Evolutionary conservation across 2,329 filamentous ascomycete species (phyloP).

Genomic region (Rachicladosporium sp.): DNA sequence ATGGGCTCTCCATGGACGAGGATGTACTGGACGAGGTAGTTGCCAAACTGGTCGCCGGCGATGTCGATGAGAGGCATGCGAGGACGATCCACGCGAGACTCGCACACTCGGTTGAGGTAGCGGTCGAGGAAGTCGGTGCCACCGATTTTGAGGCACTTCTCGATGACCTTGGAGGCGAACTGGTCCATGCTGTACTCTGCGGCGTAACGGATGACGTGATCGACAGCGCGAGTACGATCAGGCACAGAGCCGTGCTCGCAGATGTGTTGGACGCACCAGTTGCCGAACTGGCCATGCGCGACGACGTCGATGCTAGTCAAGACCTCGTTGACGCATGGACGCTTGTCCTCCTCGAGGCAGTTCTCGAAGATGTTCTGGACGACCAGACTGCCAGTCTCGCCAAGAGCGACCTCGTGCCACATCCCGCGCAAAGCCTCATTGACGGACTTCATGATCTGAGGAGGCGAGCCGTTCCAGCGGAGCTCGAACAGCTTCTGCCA

Average conservation of each 20-base stretch:
- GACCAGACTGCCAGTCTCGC: slow-evolving; percentile 92
- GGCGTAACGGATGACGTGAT: slow-evolving; percentile 87
- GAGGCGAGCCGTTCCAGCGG: slow-evolving; percentile 85
- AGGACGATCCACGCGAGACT: slow-evolving; percentile 77
- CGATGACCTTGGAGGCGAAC: slow-evolving; percentile 96
- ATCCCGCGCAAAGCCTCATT: slow-evolving; percentile 90
- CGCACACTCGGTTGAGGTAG: slow-evolving; percentile 88
- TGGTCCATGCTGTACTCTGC: slow-evolving; percentile 98
- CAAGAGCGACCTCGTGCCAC: slow-evolving; percentile 97
- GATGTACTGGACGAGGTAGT: slow-evolving; percentile 96
- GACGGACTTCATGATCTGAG: slow-evolving; percentile 97
- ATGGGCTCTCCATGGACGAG: slow-evolving; percentile 75
- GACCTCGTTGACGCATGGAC: slow-evolving; percentile 93
- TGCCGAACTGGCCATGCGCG: slow-evolving; percentile 93
- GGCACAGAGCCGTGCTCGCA: slow-evolving; percentile 89
- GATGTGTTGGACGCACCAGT: slow-evolving; percentile 99
- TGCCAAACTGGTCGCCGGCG: slow-evolving; percentile 95
- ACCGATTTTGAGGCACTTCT: slow-evolving; percentile 97
- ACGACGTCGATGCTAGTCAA: slow-evolving; percentile 91
- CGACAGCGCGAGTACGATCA: slow-evolving; percentile 84
- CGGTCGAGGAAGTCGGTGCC: slow-evolving; percentile 79
- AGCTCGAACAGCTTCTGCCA: slow-evolving; percentile 99
- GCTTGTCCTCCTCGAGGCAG: slow-evolving; percentile 97
- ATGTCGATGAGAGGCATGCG: slow-evolving; percentile 97
- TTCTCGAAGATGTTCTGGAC: slow-evolving; percentile 99